phyloP scores from a whole-genome alignment of 2,329 filamentous ascomycete species.

The Pleomassaria siparia region DNA sequence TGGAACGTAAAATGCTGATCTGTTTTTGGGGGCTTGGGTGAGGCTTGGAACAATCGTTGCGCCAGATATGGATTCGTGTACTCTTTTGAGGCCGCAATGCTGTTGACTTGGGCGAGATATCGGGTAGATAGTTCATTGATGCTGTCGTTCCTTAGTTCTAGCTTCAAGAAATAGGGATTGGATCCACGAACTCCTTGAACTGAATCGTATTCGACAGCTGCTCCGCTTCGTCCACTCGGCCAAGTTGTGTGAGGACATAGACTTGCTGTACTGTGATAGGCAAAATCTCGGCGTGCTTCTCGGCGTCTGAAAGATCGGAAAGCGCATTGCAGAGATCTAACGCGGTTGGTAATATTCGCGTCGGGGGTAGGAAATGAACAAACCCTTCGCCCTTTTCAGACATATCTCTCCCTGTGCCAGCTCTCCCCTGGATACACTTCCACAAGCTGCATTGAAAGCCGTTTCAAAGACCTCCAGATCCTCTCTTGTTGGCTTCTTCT shows the following conservation, averaged over 20 bases:
- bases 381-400: conserved; percentile 66
- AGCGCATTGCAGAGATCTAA: conserved; percentile 69
- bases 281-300: conserved; percentile 72
- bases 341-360: conserved; percentile 1
- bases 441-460: conserved; percentile 78
- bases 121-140: conserved; percentile 68
- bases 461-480: conserved; percentile 78
- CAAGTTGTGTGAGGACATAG: conserved; percentile 68
- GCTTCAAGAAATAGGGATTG: background rate
- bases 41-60: conserved; percentile 62
- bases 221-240: conserved; percentile 66
- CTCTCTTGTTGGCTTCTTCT: conserved; percentile 59
- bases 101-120: conserved; percentile 69
- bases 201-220: conserved; percentile 63
- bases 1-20: conserved; percentile 76
- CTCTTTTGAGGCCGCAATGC: conserved; percentile 50
- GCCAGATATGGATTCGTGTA: conserved; percentile 67
- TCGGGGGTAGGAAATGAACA: conserved; percentile 6
- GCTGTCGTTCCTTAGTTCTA: conserved; percentile 42
- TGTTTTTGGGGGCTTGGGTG: conserved; percentile 55
- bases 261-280: conserved; percentile 77
- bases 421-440: conserved; percentile 69
- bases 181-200: conserved; percentile 58
- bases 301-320: conserved; percentile 72
- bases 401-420: conserved; percentile 65